Evolutionary conservation across 192 early-diverging fungal genomes (phyloP).

Genomic region (Coemansia sp.): DNA sequence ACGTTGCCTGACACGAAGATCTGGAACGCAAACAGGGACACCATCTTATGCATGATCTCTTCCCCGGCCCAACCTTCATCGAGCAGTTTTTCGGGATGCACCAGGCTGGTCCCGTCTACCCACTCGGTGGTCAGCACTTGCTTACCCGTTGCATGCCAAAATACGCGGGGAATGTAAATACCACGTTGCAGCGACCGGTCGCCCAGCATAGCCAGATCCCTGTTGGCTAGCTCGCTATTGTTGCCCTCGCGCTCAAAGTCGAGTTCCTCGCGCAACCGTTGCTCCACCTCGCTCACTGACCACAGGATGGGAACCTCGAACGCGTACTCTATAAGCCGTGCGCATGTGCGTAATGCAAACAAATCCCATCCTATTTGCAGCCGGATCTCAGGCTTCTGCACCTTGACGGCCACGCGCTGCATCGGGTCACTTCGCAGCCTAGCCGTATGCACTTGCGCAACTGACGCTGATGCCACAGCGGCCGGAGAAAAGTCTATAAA

Average conservation of each 20-base stretch:
- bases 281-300: slow-evolving; percentile 70
- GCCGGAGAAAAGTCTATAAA: slow-evolving; percentile 70
- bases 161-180: slow-evolving; percentile 79
- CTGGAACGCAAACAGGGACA: slow-evolving; percentile 81
- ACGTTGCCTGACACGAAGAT: slow-evolving; percentile 87
- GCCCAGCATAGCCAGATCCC: slow-evolving; percentile 50
- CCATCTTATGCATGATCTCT: slow-evolving; percentile 70
- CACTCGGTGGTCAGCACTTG: slow-evolving; percentile 86
- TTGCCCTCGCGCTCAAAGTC: slow-evolving; percentile 87
- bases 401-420: slow-evolving; percentile 79
- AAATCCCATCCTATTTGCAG: slow-evolving; percentile 86
- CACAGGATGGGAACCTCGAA: slow-evolving; percentile 86
- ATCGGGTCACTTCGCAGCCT: slow-evolving; percentile 60
- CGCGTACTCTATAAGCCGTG: slow-evolving; percentile 65
- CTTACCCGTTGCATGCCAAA: slow-evolving; percentile 66
- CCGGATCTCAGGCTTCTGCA: slow-evolving; percentile 88
- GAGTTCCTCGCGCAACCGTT: slow-evolving; percentile 75
- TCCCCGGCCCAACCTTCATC: slow-evolving; percentile 34
- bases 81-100: slow-evolving; percentile 47
- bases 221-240: slow-evolving; percentile 67
- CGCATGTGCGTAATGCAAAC: slow-evolving; percentile 62
- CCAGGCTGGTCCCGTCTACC: slow-evolving; percentile 79
- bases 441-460: slow-evolving; percentile 85
- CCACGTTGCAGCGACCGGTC: slow-evolving; percentile 53
- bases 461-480: slow-evolving; percentile 87